These are phyloP conservation scores for Ilyonectria robusta DNA, from an alignment of 2,329 filamentous ascomycete genomes.

Conservation along the genomic window DNA sequence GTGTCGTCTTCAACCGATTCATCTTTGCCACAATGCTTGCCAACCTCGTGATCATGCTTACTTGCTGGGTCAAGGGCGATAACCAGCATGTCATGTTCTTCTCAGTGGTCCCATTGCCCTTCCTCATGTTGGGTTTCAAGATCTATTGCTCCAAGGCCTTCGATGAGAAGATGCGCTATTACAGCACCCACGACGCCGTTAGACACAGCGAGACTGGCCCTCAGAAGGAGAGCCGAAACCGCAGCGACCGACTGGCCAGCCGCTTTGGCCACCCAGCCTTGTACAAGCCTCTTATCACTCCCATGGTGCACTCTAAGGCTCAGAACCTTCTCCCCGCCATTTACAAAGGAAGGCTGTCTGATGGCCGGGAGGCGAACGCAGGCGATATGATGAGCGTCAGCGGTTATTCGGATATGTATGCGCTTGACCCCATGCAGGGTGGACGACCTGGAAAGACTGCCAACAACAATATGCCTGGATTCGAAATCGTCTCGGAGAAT, in stretches of 20 bases:
- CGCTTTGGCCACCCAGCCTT: constrained; percentile 93
- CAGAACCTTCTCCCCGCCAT: constrained; percentile 89
- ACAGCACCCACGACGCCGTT: constrained; percentile 74
- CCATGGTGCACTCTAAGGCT: constrained; percentile 94
- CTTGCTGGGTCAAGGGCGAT: constrained; percentile 75
- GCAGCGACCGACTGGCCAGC: constrained; percentile 78
- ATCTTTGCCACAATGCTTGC: constrained; percentile 85
- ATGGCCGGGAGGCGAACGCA: constrained; percentile 73
- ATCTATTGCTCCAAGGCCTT: constrained; percentile 83
- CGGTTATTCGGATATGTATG: constrained; percentile 87
- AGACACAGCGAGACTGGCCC: constrained; percentile 60
- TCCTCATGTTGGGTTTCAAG: constrained; percentile 89
- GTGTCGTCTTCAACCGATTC: constrained; percentile 92
- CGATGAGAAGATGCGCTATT: constrained; percentile 86
- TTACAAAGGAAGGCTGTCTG: constrained; percentile 84
- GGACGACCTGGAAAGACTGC: constrained; percentile 64
- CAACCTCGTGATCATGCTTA: constrained; percentile 83
- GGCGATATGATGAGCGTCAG: constrained; percentile 71
- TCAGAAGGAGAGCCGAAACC: constrained; percentile 66
- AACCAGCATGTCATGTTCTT: constrained; percentile 71
- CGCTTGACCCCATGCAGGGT: constrained; percentile 82
- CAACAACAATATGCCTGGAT: constrained; percentile 72
- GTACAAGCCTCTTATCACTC: constrained; percentile 90
- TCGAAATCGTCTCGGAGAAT: constrained; percentile 90
- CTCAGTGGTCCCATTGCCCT: constrained; percentile 79